These are phyloP conservation scores for Quercus engelmannii DNA, from an alignment of 306 rosid species.

Conservation along the genomic window DNA sequence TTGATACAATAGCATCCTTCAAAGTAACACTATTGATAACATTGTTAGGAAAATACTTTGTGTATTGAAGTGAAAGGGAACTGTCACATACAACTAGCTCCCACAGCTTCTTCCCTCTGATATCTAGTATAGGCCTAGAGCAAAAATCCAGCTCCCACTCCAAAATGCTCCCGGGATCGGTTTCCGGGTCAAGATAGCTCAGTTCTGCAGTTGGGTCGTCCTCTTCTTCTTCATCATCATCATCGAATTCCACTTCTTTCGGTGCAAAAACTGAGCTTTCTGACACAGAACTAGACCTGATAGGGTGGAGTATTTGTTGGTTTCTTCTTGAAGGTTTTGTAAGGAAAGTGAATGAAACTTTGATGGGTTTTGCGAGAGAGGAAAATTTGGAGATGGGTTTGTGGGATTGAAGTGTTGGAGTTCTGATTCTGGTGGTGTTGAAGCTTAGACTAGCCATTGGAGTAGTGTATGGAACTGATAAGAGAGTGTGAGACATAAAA, in stretches of 20 bases:
- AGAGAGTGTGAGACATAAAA: background rate
- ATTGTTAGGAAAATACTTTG: conserved; percentile 87
- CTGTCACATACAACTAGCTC: conserved; percentile 86
- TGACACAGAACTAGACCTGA: conserved; percentile 50
- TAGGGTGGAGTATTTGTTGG: conserved; percentile 25
- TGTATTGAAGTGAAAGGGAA: conserved; percentile 74
- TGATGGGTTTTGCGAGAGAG: conserved; percentile 30
- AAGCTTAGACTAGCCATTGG: conserved; percentile 87
- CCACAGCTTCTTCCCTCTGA: conserved; percentile 94
- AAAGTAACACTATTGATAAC: conserved; percentile 88
- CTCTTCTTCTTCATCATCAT: conserved; percentile 9
- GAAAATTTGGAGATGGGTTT: conserved; percentile 28
- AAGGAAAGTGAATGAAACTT: conserved; percentile 25
- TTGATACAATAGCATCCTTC: conserved; percentile 63
- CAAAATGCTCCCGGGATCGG: conserved; percentile 50
- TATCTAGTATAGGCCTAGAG: conserved; percentile 87
- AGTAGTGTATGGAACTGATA: background rate
- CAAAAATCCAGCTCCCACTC: conserved; percentile 97
- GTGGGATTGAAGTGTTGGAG: conserved; percentile 32
- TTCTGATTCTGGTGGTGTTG: conserved; percentile 60
- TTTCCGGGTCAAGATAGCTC: conserved; percentile 67
- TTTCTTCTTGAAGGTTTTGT: conserved; percentile 2
- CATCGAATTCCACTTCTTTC: conserved; percentile 30
- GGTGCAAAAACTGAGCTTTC: conserved; percentile 60
- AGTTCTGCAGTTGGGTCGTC: conserved; percentile 78